These are phyloP conservation scores for Globisporangium cederbergense DNA, from an alignment of 352 stramenopile genomes.

Conservation along the genomic window DNA sequence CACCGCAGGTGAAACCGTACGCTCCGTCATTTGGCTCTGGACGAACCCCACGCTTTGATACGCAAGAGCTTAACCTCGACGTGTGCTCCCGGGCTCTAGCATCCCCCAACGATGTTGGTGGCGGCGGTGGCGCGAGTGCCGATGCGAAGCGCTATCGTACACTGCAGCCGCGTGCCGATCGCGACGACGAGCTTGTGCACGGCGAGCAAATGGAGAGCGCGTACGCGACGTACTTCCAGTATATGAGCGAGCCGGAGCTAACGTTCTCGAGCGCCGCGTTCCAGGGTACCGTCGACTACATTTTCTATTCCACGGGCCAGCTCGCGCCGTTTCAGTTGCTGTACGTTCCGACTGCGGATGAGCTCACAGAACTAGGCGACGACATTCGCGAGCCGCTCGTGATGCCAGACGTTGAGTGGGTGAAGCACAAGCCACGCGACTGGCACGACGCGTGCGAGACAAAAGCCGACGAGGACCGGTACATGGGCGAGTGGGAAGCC, in stretches of 20 bases:
- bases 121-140: slow-evolving; percentile 12
- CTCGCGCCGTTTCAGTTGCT: slow-evolving; percentile 59
- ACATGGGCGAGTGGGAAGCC: slow-evolving; percentile 49
- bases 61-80: slow-evolving; percentile 30
- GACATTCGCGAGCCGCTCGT: slow-evolving; percentile 25
- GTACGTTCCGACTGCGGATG: slow-evolving; percentile 39
- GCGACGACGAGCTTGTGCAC: slow-evolving; percentile 53
- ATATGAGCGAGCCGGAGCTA: slow-evolving; percentile 59
- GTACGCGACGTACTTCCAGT: slow-evolving; percentile 53
- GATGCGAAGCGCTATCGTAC: slow-evolving; percentile 37
- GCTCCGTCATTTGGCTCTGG: slow-evolving; percentile 50
- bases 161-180: slow-evolving; percentile 32
- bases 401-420: slow-evolving; percentile 34
- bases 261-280: slow-evolving; percentile 62
- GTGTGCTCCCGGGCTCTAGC: slow-evolving; percentile 37
- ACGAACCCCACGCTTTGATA: slow-evolving; percentile 61
- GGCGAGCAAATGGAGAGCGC: slow-evolving; percentile 68
- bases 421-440: slow-evolving; percentile 33
- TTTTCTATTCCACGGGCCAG: slow-evolving; percentile 67
- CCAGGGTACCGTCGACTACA: slow-evolving; percentile 79
- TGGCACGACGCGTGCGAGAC: slow-evolving; percentile 25
- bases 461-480: slow-evolving; percentile 29
- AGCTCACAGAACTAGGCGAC: slow-evolving; percentile 37
- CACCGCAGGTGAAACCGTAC: slow-evolving; percentile 50
- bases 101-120: neutral